Base-by-base conservation (phyloP, 2,329 filamentous ascomycete species). In the Trichoderma sp. region DNA sequence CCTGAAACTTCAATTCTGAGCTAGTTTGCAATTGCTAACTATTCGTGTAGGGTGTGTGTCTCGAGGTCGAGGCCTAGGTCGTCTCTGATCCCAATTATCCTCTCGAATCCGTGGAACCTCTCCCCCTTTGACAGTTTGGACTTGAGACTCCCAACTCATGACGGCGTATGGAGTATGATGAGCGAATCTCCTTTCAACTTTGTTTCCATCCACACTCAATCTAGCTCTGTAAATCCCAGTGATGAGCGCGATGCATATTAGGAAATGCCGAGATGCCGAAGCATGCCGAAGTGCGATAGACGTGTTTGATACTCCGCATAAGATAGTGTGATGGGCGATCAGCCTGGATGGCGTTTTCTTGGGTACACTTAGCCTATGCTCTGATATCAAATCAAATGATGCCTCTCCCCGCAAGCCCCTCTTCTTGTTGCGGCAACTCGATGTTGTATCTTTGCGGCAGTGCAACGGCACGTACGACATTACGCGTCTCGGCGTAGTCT, bases 11-110 rank as follows among this genome's bases (percentile, higher is more conserved):
- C 11, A 32, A 34, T 28, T 24, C 18, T 26, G 2, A 14, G 30
- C 21, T 56, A 13, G 8, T 56, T n/a, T n/a, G 18, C 24, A 39
- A 63, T 28, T 56, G 46, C 68, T 52, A 6, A 49, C 43, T 26
- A 14, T 21, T 58, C 56, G 26, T 55, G 54, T 66, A 81, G 80
- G 80, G 79, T 81, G 80, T 66, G 79, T 79, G 18, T 74, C 74
- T 43, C 75, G 79, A 21, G 77, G 78, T 16, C 77, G 78, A 59
- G 63, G 72, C 34, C 59, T 70, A 18, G 66, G 66, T n/a, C 66
- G 69, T 55, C 66, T 70, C 37, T 70, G 56, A 66, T 34, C n/a
- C n/a, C n/a, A n/a, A n/a, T n/a, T n/a, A n/a, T n/a, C n/a, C n/a
- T n/a, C n/a, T n/a, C n/a, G 8, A 24, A 24, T 46, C 10, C 37